Conservation (phyloP, 179 eudicot genomes). For the Beta macrorhiza region DNA sequence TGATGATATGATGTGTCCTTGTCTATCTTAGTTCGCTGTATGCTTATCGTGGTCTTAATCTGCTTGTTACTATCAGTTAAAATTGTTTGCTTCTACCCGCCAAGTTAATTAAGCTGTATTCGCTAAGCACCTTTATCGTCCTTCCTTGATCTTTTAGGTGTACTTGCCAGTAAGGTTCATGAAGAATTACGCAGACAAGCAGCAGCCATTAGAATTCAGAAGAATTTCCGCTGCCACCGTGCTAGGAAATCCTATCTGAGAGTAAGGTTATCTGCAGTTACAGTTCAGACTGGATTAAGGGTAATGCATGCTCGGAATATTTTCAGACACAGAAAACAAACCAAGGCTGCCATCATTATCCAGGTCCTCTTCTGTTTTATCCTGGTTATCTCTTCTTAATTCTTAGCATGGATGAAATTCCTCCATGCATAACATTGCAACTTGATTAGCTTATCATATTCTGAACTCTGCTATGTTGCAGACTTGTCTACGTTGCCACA, state of each 20-base stretch:
- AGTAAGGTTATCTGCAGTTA: slow-evolving; percentile 54
- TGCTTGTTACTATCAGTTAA: background rate
- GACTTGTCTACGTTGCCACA: slow-evolving; percentile 74
- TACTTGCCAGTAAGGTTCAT: slow-evolving; percentile 76
- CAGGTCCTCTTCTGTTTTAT: slow-evolving; percentile 54
- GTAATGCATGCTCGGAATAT: slow-evolving; percentile 86
- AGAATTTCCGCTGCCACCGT: slow-evolving; percentile 61
- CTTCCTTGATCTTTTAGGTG: slow-evolving; percentile 40
- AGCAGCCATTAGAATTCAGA: slow-evolving; percentile 83
- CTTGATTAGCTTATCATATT: background rate
- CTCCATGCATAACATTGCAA: background rate
- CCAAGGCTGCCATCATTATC: slow-evolving; percentile 77
- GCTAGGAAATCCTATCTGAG: slow-evolving; percentile 54
- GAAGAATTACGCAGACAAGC: slow-evolving; percentile 76
- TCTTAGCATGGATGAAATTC: background rate
- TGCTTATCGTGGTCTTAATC: background rate
- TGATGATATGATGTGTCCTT: background rate
- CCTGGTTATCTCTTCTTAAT: slow-evolving; percentile 20
- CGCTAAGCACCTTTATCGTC: slow-evolving; percentile 8
- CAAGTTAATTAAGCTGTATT: background rate
- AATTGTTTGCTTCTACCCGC: background rate
- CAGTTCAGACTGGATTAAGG: slow-evolving; percentile 85
- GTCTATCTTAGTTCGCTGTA: background rate
- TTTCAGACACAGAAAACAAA: slow-evolving; percentile 78
- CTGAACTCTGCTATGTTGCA: slow-evolving; percentile 39